Conservation (phyloP, 108 stramenopile species). For the Schizochytrium sp. region DNA sequence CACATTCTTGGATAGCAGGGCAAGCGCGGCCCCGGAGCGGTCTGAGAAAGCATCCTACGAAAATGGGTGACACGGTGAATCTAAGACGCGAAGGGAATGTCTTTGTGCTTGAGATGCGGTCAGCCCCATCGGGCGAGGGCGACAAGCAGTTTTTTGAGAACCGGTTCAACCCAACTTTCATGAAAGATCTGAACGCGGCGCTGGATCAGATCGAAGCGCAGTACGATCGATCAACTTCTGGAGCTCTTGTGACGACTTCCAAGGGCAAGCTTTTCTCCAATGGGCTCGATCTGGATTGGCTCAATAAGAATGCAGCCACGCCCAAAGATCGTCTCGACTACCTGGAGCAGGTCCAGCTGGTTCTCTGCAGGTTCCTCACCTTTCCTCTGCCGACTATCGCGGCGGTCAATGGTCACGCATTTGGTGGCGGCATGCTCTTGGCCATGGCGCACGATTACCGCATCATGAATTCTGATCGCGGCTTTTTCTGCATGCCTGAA, state of each 20-base stretch:
- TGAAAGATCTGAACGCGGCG: not conserved
- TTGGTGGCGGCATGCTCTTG: slow-evolving; percentile 57
- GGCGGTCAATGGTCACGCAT: slow-evolving; percentile 58
- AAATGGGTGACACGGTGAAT: not conserved
- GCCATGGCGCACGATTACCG: slow-evolving; percentile 57
- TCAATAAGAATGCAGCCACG: not conserved
- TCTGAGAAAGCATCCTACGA: not conserved
- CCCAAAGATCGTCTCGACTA: not conserved
- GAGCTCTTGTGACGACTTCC: not conserved
- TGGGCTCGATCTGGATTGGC: slow-evolving; percentile 54
- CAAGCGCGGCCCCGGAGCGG: not conserved
- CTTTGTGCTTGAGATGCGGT: not conserved
- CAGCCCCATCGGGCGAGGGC: not conserved
- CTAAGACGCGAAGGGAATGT: not conserved
- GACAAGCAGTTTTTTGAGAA: not conserved
- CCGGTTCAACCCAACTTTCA: not conserved
- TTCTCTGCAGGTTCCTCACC: slow-evolving; percentile 48
- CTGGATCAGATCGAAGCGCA: not conserved
- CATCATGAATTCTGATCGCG: slow-evolving; percentile 51
- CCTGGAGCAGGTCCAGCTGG: not conserved
- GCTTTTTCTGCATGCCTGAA: slow-evolving; percentile 55
- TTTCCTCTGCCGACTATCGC: slow-evolving; percentile 45
- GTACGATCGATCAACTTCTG: not conserved
- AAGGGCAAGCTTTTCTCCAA: slow-evolving; percentile 56
- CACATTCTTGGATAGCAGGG: not conserved